phyloP scores from a whole-genome alignment of 108 stramenopile species.

The Skeletonema menzelii region DNA sequence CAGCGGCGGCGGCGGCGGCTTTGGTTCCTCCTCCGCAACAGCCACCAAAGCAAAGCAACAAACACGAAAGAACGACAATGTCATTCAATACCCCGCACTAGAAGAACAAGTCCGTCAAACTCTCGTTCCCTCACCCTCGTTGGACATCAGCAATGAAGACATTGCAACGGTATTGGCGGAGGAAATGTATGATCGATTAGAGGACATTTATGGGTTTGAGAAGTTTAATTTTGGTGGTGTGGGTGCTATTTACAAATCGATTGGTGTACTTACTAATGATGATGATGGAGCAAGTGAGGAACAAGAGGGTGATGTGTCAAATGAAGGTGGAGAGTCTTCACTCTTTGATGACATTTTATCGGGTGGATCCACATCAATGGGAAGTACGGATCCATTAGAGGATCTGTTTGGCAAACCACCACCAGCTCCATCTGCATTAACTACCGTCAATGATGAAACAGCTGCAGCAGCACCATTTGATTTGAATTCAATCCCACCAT shows the following conservation, averaged over 20 bases:
- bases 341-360: conserved; percentile 63
- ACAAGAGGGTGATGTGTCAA: not conserved
- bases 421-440: not conserved
- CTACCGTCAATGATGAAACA: not conserved
- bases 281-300: not conserved
- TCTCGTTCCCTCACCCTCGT: conserved; percentile 46
- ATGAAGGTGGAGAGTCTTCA: conserved; percentile 10
- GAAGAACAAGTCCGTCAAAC: conserved; percentile 60
- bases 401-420: not conserved
- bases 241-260: conserved; percentile 29
- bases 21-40: conserved; percentile 10
- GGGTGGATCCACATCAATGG: conserved; percentile 5
- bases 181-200: conserved; percentile 83
- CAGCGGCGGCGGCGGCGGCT: conserved; percentile 22
- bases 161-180: conserved; percentile 38
- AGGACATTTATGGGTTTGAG: conserved; percentile 80
- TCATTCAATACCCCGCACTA: conserved; percentile 58
- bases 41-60: not conserved
- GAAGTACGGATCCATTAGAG: conserved; percentile 18
- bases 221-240: conserved; percentile 70
- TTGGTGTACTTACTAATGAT: conserved; percentile 7
- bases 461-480: conserved; percentile 12
- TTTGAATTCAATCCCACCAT: conserved; percentile 54
- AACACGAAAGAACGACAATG: not conserved
- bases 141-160: conserved; percentile 13